These are phyloP conservation scores for Codiaeum variegatum DNA, from an alignment of 441 rosid species.

Conservation along the genomic window DNA sequence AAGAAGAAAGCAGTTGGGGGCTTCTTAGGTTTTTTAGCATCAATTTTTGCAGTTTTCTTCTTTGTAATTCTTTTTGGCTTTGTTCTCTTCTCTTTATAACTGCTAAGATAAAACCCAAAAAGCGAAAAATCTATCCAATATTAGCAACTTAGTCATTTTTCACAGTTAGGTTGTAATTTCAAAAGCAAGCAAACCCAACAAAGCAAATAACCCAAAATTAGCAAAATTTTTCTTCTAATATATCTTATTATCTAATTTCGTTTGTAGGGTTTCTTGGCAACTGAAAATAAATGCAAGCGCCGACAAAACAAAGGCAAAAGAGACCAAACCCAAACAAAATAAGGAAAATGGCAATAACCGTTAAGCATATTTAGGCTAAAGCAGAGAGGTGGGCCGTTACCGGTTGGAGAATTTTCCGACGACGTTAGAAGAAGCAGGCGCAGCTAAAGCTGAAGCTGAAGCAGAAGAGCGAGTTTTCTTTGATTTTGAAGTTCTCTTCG, in stretches of 20 bases:
- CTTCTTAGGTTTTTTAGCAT: conserved; percentile 75
- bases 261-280: conserved; percentile 4
- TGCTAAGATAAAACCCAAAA: background rate
- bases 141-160: background rate
- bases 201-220: background rate
- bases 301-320: background rate
- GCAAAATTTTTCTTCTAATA: background rate
- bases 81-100: conserved; percentile 30
- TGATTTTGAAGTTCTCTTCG: conserved; percentile 44
- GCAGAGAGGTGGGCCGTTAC: conserved; percentile 14
- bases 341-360: background rate
- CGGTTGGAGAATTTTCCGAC: conserved; percentile 15
- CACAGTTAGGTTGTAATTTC: too few species aligned
- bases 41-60: conserved; percentile 44
- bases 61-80: conserved; percentile 34
- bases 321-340: background rate
- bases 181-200: background rate
- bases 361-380: background rate
- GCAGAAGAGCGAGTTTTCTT: conserved; percentile 23
- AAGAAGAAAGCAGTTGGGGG: conserved; percentile 94
- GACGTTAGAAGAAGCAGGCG: conserved; percentile 22
- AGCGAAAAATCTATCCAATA: conserved; percentile 1
- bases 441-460: too few species aligned
- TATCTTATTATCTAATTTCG: background rate
- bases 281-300: background rate